These are phyloP conservation scores for Acer saccharum DNA, from an alignment of 345 rosid species.

Conservation along the genomic window DNA sequence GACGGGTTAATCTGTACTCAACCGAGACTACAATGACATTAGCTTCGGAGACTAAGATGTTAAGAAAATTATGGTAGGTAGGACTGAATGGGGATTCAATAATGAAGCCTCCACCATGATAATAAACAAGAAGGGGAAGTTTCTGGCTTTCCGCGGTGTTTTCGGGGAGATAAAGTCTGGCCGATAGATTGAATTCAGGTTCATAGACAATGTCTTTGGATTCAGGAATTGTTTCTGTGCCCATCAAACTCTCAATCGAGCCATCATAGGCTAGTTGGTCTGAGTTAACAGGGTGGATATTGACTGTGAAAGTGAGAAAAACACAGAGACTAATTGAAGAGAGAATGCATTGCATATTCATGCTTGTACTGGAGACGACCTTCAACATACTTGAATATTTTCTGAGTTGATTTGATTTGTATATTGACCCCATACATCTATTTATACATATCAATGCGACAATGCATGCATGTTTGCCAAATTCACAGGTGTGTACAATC, in stretches of 20 bases:
- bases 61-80: conserved; percentile 22
- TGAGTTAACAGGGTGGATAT: no score
- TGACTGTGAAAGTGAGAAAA: no score
- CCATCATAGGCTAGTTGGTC: conserved; percentile 44
- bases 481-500: no score
- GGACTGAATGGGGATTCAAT: conserved; percentile 30
- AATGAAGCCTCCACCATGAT: no score
- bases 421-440: no score
- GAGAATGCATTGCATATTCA: no score
- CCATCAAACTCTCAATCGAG: conserved; percentile 38
- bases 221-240: conserved; percentile 32
- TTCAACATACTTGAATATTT: no score
- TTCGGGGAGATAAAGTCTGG: conserved; percentile 43
- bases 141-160: conserved; percentile 20
- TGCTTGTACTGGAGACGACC: no score
- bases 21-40: conserved; percentile 31
- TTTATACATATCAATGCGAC: no score
- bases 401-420: no score
- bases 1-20: conserved; percentile 38
- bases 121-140: conserved; percentile 31
- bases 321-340: no score
- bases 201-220: conserved; percentile 47
- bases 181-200: conserved; percentile 17
- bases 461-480: no score
- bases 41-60: conserved; percentile 23